Conservation (phyloP, 2,329 filamentous ascomycete species). For the Alternaria metachromatica region DNA sequence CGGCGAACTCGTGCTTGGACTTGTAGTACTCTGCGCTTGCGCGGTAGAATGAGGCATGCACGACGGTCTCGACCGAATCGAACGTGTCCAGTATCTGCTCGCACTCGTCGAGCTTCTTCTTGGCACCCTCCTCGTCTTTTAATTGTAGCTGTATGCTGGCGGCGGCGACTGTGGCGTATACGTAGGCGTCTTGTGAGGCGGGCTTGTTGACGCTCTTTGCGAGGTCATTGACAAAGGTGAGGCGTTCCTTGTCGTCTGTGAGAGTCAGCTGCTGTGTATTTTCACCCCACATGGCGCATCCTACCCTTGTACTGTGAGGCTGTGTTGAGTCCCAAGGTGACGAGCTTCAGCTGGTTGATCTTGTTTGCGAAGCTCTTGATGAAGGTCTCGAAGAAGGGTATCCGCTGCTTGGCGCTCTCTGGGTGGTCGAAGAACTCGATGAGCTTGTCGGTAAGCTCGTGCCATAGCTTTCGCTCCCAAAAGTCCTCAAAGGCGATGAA, state of each 20-base stretch:
- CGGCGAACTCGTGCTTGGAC: conserved; percentile 88
- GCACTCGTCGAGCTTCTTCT: conserved; percentile 84
- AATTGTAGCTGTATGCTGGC: conserved; percentile 86
- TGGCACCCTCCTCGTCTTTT: conserved; percentile 78
- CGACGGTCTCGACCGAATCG: conserved; percentile 92
- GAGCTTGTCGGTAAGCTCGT: conserved; percentile 91
- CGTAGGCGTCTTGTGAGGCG: conserved; percentile 91
- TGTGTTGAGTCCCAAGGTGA: conserved; percentile 85
- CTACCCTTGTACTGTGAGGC: conserved; percentile 82
- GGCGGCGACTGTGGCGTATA: conserved; percentile 90
- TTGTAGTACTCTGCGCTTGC: conserved; percentile 96
- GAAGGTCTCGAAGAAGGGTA: conserved; percentile 92
- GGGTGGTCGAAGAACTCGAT: conserved; percentile 86
- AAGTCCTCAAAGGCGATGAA: conserved; percentile 93
- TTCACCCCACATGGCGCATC: conserved; percentile 49
- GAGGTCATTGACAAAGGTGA: conserved; percentile 82
- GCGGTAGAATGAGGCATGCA: conserved; percentile 95
- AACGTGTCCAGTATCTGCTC: conserved; percentile 89
- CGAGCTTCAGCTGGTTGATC: conserved; percentile 98
- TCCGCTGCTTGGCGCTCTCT: conserved; percentile 80
- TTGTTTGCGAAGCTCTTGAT: conserved; percentile 96
- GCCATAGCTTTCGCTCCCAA: conserved; percentile 99
- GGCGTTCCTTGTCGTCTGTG: conserved; percentile 82
- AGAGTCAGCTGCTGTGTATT: conserved; percentile 27
- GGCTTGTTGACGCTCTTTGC: conserved; percentile 89